Percentiles rank a stretch among this genome's conserved stretches.
phyloP scores from a whole-genome alignment of 768 basidiomycete species.

The Boletus sp. region DNA sequence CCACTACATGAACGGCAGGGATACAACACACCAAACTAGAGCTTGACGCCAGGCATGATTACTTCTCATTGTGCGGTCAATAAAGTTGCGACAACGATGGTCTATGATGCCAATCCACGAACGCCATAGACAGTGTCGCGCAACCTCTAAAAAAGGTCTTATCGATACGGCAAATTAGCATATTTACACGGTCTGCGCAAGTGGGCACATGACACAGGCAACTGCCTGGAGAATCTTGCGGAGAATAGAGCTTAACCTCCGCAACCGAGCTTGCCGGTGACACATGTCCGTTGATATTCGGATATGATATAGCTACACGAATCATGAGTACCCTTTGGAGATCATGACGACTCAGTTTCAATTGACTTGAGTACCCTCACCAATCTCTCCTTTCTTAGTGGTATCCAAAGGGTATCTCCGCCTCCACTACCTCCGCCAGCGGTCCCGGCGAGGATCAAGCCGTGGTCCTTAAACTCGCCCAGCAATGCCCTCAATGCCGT shows the following conservation, averaged over 20 bases:
- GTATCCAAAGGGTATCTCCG: constrained; percentile 79
- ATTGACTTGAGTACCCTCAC: constrained; percentile 40
- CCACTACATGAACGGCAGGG: not conserved
- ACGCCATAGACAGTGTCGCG: not conserved
- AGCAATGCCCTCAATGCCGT: constrained; percentile 77
- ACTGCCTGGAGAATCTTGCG: not conserved
- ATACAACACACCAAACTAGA: not conserved
- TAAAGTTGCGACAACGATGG: not conserved
- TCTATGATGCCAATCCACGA: not conserved
- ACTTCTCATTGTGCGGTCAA: not conserved
- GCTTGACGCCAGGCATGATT: not conserved
- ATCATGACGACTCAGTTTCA: constrained; percentile 19
- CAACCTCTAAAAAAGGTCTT: not conserved
- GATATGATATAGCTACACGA: not conserved
- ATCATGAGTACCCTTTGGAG: not conserved
- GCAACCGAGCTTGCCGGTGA: not conserved
- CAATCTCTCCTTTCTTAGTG: constrained; percentile 74
- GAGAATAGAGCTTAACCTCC: not conserved
- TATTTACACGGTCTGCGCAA: too few relatives aligned
- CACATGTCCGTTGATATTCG: not conserved
- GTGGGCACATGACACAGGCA: not conserved
- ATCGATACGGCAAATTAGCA: not conserved
- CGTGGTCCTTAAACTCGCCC: constrained; percentile 90
- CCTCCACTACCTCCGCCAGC: constrained; percentile 42
- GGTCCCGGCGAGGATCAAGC: constrained; percentile 56